phyloP scores from a whole-genome alignment of 768 basidiomycete species.

The Lactarius pseudohatsudake region DNA sequence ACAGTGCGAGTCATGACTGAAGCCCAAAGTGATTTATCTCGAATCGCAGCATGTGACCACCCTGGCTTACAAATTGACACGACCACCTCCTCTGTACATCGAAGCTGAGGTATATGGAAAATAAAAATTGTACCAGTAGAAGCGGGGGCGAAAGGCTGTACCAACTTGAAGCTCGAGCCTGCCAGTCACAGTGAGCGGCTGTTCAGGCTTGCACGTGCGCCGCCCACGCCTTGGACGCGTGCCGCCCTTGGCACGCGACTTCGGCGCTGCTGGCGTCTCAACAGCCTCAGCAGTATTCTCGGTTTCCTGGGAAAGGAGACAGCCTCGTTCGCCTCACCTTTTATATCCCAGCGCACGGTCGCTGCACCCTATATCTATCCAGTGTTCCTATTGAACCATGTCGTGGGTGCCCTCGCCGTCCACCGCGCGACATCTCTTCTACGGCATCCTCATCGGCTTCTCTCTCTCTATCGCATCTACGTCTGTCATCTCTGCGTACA shows the following conservation, averaged over 20 bases:
- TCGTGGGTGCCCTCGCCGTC: constrained; percentile 33
- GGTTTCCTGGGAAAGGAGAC: constrained; percentile 4
- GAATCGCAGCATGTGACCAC: too few relatives aligned
- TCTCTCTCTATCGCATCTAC: constrained; percentile 73
- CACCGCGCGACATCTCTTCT: constrained; percentile 39
- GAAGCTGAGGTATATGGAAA: too few relatives aligned
- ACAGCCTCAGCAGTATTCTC: constrained; percentile 2
- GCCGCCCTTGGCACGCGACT: constrained; percentile 30
- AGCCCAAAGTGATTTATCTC: not conserved
- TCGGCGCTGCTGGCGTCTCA: not conserved
- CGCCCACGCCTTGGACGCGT: constrained; percentile 28
- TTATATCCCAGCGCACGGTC: constrained; percentile 22
- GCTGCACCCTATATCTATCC: constrained; percentile 14
- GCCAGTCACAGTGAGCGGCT: not conserved
- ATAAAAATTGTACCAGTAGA: too few relatives aligned
- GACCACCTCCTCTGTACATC: too few relatives aligned
- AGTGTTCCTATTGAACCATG: constrained; percentile 12
- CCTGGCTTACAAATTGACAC: too few relatives aligned
- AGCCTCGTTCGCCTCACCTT: not conserved
- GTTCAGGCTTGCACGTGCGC: constrained; percentile 6
- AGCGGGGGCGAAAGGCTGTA: too few relatives aligned
- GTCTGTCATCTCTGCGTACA: constrained; percentile 55
- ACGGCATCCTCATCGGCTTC: constrained; percentile 70
- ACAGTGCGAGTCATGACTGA: constrained; percentile 28
- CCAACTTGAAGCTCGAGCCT: constrained; percentile 28